phyloP scores from a whole-genome alignment of 345 rosid genomes.

The Aquilaria sinensis region DNA sequence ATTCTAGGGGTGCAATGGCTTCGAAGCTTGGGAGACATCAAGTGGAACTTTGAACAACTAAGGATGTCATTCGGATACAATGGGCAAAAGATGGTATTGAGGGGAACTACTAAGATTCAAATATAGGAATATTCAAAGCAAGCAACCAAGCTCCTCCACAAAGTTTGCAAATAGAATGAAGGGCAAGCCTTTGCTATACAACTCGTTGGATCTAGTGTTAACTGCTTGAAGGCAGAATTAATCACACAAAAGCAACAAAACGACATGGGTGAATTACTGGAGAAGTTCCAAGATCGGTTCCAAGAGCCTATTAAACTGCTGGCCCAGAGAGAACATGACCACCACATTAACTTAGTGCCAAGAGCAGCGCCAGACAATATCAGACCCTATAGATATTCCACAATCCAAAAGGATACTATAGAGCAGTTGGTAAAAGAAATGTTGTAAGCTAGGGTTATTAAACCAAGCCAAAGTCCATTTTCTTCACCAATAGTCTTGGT shows the following conservation, averaged over 20 bases:
- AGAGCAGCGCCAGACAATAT: too few relatives aligned
- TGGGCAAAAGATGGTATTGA: not conserved
- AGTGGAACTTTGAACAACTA: not conserved
- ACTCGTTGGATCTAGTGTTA: not conserved
- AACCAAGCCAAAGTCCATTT: not conserved
- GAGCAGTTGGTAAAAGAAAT: not conserved
- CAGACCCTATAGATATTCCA: too few relatives aligned
- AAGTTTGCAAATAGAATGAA: not conserved
- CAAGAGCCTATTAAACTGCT: not conserved
- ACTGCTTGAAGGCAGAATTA: too few relatives aligned
- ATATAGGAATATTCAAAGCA: not conserved
- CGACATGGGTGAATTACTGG: not conserved
- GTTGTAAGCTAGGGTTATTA: not conserved
- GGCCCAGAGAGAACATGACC: not conserved
- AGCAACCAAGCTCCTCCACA: not conserved
- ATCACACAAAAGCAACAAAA: not conserved
- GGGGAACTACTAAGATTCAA: not conserved
- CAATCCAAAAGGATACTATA: too few relatives aligned
- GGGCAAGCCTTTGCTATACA: not conserved
- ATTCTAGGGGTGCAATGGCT: not conserved
- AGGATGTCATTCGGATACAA: not conserved
- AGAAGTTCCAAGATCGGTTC: not conserved
- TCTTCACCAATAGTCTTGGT: not conserved
- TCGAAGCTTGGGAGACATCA: not conserved
- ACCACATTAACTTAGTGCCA: not conserved